Conservation (phyloP, 2,329 filamentous ascomycete genomes). For the Colletotrichum sp. region DNA sequence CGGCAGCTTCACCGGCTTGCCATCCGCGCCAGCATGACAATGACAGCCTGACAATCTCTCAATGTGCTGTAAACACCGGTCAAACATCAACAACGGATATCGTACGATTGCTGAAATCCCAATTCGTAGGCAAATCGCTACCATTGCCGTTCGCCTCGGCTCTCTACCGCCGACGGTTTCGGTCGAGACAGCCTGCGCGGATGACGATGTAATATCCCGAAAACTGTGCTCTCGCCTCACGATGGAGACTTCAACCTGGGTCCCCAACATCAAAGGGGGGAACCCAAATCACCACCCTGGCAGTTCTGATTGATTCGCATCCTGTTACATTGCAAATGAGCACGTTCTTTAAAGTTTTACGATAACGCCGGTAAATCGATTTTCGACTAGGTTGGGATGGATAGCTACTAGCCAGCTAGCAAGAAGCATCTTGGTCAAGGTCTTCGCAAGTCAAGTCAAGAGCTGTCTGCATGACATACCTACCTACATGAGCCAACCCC, state of each 20-base stretch:
- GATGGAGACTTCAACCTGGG: neutral
- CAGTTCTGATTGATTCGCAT: neutral
- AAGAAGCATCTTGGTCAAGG: neutral
- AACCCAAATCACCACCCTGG: neutral
- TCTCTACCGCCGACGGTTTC: neutral
- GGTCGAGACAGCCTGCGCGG: neutral
- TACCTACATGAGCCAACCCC: slow-evolving; percentile 14
- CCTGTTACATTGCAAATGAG: neutral
- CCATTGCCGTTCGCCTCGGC: neutral
- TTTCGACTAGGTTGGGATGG: neutral
- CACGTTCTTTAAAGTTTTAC: neutral
- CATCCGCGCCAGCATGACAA: neutral
- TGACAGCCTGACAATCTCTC: neutral
- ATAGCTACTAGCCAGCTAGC: neutral
- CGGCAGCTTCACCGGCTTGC: neutral
- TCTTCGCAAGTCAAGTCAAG: neutral
- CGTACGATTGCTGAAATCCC: neutral
- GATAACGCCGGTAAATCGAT: neutral
- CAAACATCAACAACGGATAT: neutral
- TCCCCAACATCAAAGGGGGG: neutral
- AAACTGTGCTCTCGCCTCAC: neutral
- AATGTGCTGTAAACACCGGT: neutral
- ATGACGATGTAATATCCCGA: neutral
- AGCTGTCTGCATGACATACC: slow-evolving; percentile 16
- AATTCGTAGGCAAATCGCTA: neutral